Percentiles rank a stretch among this genome's conserved stretches.
Evolutionary conservation across 139 green algal genomes (phyloP).

Genomic region (Coelastrella sp.): DNA sequence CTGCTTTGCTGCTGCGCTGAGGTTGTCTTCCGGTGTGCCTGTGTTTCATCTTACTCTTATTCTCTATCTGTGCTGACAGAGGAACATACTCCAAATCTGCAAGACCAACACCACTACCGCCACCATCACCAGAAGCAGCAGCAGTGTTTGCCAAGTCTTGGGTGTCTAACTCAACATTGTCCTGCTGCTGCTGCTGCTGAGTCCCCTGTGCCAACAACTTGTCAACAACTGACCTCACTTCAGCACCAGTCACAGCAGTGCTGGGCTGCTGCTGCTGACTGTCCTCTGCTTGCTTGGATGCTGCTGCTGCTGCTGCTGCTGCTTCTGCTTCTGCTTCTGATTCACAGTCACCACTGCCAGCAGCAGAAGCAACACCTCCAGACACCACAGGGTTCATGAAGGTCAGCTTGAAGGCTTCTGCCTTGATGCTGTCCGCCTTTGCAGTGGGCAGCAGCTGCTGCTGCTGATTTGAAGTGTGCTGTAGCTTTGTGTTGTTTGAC

Average conservation of each 20-base stretch:
- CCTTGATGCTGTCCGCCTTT: neutral
- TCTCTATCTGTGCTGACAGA: slow-evolving; percentile 29
- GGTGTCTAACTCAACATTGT: too few species aligned
- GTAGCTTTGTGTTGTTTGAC: neutral
- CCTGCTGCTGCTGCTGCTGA: slow-evolving; percentile 37
- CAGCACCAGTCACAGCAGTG: neutral
- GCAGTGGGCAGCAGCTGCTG: slow-evolving; percentile 24
- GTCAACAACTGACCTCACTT: slow-evolving; percentile 47
- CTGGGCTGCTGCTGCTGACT: neutral
- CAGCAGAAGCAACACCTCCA: neutral
- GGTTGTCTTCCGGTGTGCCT: neutral
- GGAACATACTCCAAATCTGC: slow-evolving; percentile 35
- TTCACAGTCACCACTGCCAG: too few species aligned
- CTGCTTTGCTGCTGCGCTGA: slow-evolving; percentile 9
- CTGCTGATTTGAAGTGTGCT: neutral
- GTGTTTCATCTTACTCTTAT: slow-evolving; percentile 31
- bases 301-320: neutral
- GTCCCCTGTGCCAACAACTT: slow-evolving; percentile 19
- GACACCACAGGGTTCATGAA: neutral
- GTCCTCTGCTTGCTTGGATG: neutral
- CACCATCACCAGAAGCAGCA: slow-evolving; percentile 13
- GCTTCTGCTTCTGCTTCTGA: too few species aligned
- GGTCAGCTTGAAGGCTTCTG: neutral
- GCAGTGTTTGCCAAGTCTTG: neutral
- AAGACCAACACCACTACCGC: neutral